Percentiles rank a stretch among this genome's conserved stretches.
These are phyloP conservation scores for Fusarium poae DNA, from an alignment of 2,329 filamentous ascomycete species.

Conservation along the genomic window DNA sequence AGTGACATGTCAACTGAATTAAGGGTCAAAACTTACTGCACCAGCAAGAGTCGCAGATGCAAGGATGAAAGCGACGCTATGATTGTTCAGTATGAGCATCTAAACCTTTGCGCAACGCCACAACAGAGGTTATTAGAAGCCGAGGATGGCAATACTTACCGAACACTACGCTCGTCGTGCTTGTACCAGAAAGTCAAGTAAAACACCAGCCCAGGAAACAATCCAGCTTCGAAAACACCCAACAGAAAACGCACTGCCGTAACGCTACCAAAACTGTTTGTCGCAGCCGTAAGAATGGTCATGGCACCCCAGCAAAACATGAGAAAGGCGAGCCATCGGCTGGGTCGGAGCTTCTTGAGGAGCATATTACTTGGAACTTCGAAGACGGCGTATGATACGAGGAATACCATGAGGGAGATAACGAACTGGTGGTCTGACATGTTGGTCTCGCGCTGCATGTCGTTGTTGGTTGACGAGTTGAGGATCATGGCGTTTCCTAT, in stretches of 20 bases:
- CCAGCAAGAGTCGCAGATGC: constrained; percentile 77
- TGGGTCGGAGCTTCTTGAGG: constrained; percentile 73
- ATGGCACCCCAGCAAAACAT: constrained; percentile 76
- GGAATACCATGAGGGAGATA: constrained; percentile 69
- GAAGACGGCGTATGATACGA: constrained; percentile 70
- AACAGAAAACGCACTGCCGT: constrained; percentile 76
- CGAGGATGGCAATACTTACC: constrained; percentile 42
- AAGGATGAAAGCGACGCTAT: constrained; percentile 76
- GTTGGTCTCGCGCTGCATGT: constrained; percentile 71
- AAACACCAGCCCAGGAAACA: constrained; percentile 71
- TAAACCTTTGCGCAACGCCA: constrained; percentile 6
- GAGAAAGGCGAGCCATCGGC: constrained; percentile 74
- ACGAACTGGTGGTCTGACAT: constrained; percentile 74
- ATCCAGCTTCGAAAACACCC: constrained; percentile 76
- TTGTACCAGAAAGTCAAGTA: constrained; percentile 83
- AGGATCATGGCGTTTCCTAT: constrained; percentile 78
- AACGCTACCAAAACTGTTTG: constrained; percentile 72
- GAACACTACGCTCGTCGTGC: constrained; percentile 76
- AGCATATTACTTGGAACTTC: constrained; percentile 76
- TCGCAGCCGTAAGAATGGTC: constrained; percentile 75
- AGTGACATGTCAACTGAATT: neutral
- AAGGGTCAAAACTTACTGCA: constrained; percentile 57
- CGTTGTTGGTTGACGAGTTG: constrained; percentile 70
- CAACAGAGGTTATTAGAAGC: constrained; percentile 4
- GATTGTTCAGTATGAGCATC: constrained; percentile 23